A percentile compares a stretch with the other conserved stretches of the same genome.
These are phyloP conservation scores for Globisporangium spiculum DNA, from an alignment of 352 stramenopile species.

Conservation along the genomic window DNA sequence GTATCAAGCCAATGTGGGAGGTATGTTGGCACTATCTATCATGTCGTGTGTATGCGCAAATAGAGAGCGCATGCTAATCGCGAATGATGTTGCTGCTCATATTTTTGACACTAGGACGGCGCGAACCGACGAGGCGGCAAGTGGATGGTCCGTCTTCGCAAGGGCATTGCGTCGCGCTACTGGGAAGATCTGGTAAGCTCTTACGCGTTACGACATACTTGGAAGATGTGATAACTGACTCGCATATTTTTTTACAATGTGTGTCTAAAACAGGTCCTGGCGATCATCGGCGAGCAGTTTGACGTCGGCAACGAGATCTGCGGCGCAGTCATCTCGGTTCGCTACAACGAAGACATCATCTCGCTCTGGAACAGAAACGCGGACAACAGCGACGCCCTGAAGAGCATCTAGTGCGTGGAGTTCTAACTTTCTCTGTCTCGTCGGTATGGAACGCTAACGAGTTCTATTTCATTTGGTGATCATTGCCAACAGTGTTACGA, in stretches of 20 bases:
- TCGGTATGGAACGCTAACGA: too few relatives aligned
- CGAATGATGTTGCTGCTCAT: neutral
- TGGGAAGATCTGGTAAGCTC: constrained; percentile 88
- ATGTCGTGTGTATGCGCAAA: neutral
- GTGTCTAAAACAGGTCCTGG: constrained; percentile 57
- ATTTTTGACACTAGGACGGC: constrained; percentile 37
- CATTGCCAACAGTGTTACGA: constrained; percentile 59
- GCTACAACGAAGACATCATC: constrained; percentile 93
- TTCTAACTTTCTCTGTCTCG: too few relatives aligned
- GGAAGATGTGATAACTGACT: neutral
- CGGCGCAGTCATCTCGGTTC: constrained; percentile 88
- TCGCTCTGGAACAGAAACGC: constrained; percentile 94
- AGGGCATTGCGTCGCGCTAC: constrained; percentile 88
- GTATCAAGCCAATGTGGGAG: constrained; percentile 95
- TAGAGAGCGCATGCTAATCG: neutral
- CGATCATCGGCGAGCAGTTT: constrained; percentile 93
- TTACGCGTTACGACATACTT: neutral
- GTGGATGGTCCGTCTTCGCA: constrained; percentile 92
- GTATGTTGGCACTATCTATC: constrained; percentile 14
- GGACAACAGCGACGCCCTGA: constrained; percentile 89
- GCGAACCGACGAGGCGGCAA: constrained; percentile 90
- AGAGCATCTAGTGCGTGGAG: constrained; percentile 61
- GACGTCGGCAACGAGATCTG: constrained; percentile 93
- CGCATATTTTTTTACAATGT: neutral
- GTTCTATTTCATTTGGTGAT: too few relatives aligned